Percentiles rank a stretch among this genome's conserved stretches.
Evolutionary conservation across 2,329 filamentous ascomycete genomes (phyloP).

Genomic region (Cladosporium phlei): DNA sequence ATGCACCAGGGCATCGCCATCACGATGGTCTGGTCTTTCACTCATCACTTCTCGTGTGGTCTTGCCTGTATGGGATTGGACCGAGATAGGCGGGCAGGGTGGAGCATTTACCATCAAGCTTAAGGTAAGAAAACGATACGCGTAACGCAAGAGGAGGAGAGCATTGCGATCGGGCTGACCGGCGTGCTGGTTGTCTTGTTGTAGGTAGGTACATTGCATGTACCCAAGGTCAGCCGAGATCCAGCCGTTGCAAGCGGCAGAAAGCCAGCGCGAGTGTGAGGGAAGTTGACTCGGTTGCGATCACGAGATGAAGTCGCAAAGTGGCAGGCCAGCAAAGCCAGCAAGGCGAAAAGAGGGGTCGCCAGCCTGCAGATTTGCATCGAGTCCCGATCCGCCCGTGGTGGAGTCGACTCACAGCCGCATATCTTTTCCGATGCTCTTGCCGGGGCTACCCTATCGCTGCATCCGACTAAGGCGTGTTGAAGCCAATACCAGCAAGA

Average conservation of each 20-base stretch:
- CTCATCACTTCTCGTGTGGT: conserved; percentile 3
- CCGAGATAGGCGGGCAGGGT: conserved; percentile 11
- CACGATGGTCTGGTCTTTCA: neutral
- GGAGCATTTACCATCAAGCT: conserved; percentile 9
- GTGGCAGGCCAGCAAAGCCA: neutral
- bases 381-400: conserved; percentile 4
- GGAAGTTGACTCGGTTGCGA: no score
- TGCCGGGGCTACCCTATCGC: conserved; percentile 4
- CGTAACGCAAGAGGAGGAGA: neutral
- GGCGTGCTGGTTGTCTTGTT: neutral
- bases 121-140: conserved; percentile 3
- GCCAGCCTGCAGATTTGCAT: neutral
- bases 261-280: neutral
- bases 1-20: no score
- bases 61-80: conserved; percentile 8
- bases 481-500: neutral
- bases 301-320: conserved; percentile 7
- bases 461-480: neutral
- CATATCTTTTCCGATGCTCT: neutral
- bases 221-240: neutral
- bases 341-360: conserved; percentile 9
- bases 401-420: no score
- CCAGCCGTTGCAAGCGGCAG: neutral
- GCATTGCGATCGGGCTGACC: neutral
- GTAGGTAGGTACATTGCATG: neutral